A percentile compares a stretch with the other conserved stretches of the same genome.
These are phyloP conservation scores for Plantago elongata DNA, from an alignment of 257 asterid genomes.

Conservation along the genomic window DNA sequence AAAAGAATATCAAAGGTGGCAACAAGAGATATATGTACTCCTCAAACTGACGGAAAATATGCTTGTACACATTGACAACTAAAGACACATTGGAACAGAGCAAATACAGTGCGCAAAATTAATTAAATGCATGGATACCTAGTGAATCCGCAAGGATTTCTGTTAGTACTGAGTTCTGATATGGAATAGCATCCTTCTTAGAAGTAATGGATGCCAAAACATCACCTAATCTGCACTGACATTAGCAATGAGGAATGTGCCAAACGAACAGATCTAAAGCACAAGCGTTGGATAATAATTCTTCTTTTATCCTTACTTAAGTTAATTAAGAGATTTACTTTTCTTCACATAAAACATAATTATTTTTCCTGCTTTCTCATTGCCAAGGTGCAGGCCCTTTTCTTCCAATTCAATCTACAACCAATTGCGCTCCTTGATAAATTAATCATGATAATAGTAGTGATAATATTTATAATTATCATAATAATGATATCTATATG, in stretches of 20 bases:
- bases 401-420: not conserved
- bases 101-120: not conserved
- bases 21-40: slow-evolving; percentile 10
- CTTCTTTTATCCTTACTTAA: no score
- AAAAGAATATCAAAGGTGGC: slow-evolving; percentile 16
- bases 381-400: no score
- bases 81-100: slow-evolving; percentile 13
- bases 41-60: slow-evolving; percentile 1
- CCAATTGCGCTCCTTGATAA: not conserved
- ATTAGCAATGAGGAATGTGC: slow-evolving; percentile 19
- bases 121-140: slow-evolving; percentile 40
- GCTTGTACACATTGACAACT: slow-evolving; percentile 8
- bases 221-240: slow-evolving; percentile 86
- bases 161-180: slow-evolving; percentile 79
- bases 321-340: no score
- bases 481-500: no score
- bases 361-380: no score
- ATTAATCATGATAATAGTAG: no score
- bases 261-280: slow-evolving; percentile 18
- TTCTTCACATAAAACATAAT: no score
- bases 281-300: not conserved
- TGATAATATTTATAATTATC: no score
- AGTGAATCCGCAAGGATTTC: slow-evolving; percentile 81
- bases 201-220: slow-evolving; percentile 86
- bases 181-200: slow-evolving; percentile 71